These are phyloP conservation scores for Paraphoma sp. DNA, from an alignment of 2,329 filamentous ascomycete genomes.

Conservation along the genomic window DNA sequence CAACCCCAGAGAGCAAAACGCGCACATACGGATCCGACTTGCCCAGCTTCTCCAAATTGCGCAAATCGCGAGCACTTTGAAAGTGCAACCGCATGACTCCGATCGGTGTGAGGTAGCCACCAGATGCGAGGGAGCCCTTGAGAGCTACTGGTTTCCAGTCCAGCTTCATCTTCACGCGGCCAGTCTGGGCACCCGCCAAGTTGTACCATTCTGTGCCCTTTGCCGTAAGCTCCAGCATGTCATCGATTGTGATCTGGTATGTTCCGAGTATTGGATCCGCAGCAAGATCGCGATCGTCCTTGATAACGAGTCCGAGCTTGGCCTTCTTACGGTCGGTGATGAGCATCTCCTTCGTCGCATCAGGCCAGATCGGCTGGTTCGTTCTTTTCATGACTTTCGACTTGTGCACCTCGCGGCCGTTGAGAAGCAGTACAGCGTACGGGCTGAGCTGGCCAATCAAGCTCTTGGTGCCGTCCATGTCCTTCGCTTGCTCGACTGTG, in stretches of 20 bases:
- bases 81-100: constrained; percentile 96
- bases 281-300: constrained; percentile 88
- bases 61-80: constrained; percentile 78
- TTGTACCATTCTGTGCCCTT: constrained; percentile 98
- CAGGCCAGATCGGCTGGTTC: constrained; percentile 95
- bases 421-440: constrained; percentile 86
- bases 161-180: constrained; percentile 86
- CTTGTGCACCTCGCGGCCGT: constrained; percentile 87
- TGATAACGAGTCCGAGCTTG: constrained; percentile 89
- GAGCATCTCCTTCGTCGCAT: constrained; percentile 90
- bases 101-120: constrained; percentile 90
- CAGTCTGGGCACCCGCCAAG: constrained; percentile 78
- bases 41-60: constrained; percentile 92
- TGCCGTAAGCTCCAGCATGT: constrained; percentile 87
- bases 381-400: constrained; percentile 95
- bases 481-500: constrained; percentile 94
- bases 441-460: constrained; percentile 90
- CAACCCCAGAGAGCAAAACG: constrained; percentile 85
- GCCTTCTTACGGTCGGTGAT: constrained; percentile 93
- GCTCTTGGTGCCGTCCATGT: constrained; percentile 90
- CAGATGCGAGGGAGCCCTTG: constrained; percentile 76
- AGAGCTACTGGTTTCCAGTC: constrained; percentile 96
- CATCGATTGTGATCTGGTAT: constrained; percentile 94
- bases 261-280: constrained; percentile 85
- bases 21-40: constrained; percentile 96